Evolutionary conservation across 192 early-diverging fungal species (phyloP).

Genomic region (Coemansia sp.): DNA sequence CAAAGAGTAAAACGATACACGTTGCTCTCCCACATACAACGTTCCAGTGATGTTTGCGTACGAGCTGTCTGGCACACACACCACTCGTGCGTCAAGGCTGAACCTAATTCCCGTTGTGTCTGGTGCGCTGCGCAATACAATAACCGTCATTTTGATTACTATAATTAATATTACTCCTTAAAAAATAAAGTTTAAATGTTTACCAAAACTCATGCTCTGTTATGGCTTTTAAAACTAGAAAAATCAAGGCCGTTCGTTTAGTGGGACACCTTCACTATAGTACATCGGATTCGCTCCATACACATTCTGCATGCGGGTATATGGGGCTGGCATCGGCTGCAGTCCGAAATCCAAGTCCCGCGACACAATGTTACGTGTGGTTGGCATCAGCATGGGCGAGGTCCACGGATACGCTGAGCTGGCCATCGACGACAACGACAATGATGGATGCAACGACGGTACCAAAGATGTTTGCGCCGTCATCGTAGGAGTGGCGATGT

Average conservation of each 20-base stretch:
- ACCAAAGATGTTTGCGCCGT: not conserved
- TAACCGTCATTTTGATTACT: not conserved
- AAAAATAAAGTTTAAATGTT: not conserved
- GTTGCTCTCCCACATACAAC: constrained; percentile 19
- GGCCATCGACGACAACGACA: constrained; percentile 9
- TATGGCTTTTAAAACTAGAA: not conserved
- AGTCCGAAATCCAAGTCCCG: not conserved
- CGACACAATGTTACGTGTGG: not conserved
- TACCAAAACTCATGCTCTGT: not conserved
- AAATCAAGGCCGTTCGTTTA: not conserved
- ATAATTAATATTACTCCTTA: not conserved
- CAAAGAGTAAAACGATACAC: constrained; percentile 13
- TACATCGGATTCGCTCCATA: constrained; percentile 1
- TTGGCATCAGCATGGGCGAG: constrained; percentile 6
- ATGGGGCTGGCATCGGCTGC: not conserved
- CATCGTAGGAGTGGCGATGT: not conserved
- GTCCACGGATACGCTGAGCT: constrained; percentile 4
- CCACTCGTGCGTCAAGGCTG: constrained; percentile 1
- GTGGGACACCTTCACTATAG: not conserved
- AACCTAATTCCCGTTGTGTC: not conserved
- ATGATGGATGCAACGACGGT: constrained; percentile 3
- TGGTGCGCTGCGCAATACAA: not conserved
- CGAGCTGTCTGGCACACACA: constrained; percentile 20
- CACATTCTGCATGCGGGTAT: not conserved
- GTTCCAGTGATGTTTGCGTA: constrained; percentile 3